A percentile compares a stretch with the other conserved stretches of the same genome.
phyloP scores from a whole-genome alignment of 1,284 basidiomycete genomes.

The Ustilago loliicola region DNA sequence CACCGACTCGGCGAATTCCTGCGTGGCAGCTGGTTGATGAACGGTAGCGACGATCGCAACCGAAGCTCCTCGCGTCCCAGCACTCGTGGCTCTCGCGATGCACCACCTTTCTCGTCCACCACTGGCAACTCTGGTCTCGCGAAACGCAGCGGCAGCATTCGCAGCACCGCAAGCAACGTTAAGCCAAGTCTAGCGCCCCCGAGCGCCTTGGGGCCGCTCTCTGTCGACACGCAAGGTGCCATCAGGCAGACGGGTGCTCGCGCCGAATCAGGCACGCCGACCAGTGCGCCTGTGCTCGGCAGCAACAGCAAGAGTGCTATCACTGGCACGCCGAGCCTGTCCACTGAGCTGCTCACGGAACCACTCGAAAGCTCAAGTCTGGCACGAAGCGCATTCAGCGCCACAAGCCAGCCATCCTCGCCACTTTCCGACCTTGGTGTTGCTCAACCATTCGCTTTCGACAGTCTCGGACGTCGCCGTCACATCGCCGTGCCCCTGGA shows the following conservation, averaged over 20 bases:
- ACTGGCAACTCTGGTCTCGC: constrained; percentile 7
- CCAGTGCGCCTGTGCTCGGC: constrained; percentile 48
- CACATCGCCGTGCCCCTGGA: constrained; percentile 21
- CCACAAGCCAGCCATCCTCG: constrained; percentile 47
- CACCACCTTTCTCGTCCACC: constrained; percentile 17
- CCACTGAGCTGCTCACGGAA: constrained; percentile 33
- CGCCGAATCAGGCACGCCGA: constrained; percentile 33
- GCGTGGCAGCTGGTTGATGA: constrained; percentile 44
- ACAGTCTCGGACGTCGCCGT: constrained; percentile 42
- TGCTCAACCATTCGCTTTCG: constrained; percentile 25
- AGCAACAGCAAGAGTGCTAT: constrained; percentile 24
- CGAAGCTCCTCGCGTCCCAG: constrained; percentile 38
- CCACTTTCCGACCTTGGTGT: constrained; percentile 25
- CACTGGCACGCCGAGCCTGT: constrained; percentile 29
- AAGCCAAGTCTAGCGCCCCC: background rate
- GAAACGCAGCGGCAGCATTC: constrained; percentile 31
- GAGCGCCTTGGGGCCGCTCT: constrained; percentile 13
- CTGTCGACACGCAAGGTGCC: constrained; percentile 43
- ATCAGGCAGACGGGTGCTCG: constrained; percentile 32
- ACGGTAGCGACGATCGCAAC: constrained; percentile 30
- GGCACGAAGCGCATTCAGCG: constrained; percentile 30
- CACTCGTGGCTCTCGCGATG: constrained; percentile 44
- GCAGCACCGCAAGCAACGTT: constrained; percentile 27
- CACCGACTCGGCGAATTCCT: constrained; percentile 53
- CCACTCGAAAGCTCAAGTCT: constrained; percentile 27